Percentiles rank a stretch among this genome's conserved stretches.
phyloP scores from a whole-genome alignment of 2,329 filamentous ascomycete species.

The Huntiella abstrusa region DNA sequence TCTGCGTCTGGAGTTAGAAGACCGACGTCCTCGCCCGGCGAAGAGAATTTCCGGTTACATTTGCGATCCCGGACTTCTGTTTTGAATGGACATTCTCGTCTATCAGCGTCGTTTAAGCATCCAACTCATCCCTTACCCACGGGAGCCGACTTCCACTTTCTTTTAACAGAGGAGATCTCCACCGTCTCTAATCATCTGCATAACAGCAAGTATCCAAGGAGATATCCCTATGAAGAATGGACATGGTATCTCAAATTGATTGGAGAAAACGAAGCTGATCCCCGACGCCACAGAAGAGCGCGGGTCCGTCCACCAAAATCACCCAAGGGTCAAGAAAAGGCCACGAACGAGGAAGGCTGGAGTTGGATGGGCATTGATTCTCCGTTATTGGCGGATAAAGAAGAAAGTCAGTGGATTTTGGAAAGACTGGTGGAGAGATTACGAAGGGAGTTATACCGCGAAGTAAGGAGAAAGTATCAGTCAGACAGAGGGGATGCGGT shows the following conservation, averaged over 20 bases:
- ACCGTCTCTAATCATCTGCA: conserved; percentile 43
- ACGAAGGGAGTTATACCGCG: conserved; percentile 30
- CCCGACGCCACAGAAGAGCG: conserved; percentile 27
- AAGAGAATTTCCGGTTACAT: background rate
- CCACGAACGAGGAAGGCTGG: conserved; percentile 6
- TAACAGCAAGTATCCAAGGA: conserved; percentile 30
- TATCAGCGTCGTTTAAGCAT: background rate
- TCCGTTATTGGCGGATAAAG: conserved; percentile 48
- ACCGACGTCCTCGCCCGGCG: too few relatives aligned
- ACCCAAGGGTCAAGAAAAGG: background rate
- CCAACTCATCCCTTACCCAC: conserved; percentile 19
- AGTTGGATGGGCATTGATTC: conserved; percentile 49
- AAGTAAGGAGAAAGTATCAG: conserved; percentile 12
- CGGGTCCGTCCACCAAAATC: background rate
- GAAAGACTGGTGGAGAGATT: conserved; percentile 42
- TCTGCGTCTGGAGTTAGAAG: too few relatives aligned
- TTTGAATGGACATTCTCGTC: background rate
- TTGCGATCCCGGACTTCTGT: conserved; percentile 4
- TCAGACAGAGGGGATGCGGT: background rate
- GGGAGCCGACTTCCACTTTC: conserved; percentile 34
- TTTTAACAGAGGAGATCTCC: conserved; percentile 56
- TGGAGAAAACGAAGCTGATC: conserved; percentile 40
- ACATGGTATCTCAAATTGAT: conserved; percentile 66
- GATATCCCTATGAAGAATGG: conserved; percentile 73
- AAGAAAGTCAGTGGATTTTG: conserved; percentile 56